These are phyloP conservation scores for Sclerotinia glacialis DNA, from an alignment of 2,329 filamentous ascomycete genomes.

Conservation along the genomic window DNA sequence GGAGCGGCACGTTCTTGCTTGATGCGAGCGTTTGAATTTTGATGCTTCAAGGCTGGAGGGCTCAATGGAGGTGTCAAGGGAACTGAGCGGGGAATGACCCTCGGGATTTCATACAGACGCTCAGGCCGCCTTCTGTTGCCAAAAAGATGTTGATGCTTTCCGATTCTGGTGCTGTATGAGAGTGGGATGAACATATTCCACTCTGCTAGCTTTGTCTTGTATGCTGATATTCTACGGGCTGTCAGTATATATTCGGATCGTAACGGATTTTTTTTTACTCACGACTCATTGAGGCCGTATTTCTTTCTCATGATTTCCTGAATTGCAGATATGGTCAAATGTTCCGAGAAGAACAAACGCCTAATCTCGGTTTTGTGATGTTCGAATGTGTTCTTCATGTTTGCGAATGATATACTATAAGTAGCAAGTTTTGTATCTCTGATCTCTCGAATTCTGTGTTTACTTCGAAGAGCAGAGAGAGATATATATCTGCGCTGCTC, in stretches of 20 bases:
- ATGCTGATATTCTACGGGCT: constrained; percentile 12
- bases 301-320: constrained; percentile 23
- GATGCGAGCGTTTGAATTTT: background rate
- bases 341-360: constrained; percentile 14
- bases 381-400: constrained; percentile 21
- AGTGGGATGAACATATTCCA: constrained; percentile 21
- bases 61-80: constrained; percentile 18
- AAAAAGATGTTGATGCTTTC: constrained; percentile 5
- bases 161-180: constrained; percentile 1
- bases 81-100: constrained; percentile 17
- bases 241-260: background rate
- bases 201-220: constrained; percentile 21
- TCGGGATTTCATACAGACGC: background rate
- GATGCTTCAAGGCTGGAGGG: constrained; percentile 3
- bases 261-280: background rate
- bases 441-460: constrained; percentile 2
- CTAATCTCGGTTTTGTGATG: constrained; percentile 18
- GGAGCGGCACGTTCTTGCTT: background rate
- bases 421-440: background rate
- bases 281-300: constrained; percentile 15
- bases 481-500: constrained; percentile 11
- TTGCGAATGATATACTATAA: background rate
- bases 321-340: constrained; percentile 15
- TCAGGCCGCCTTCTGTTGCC: constrained; percentile 12
- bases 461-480: background rate